Conservation (phyloP, 2,329 filamentous ascomycete genomes). For the Ascochyta viciae-villosae region DNA sequence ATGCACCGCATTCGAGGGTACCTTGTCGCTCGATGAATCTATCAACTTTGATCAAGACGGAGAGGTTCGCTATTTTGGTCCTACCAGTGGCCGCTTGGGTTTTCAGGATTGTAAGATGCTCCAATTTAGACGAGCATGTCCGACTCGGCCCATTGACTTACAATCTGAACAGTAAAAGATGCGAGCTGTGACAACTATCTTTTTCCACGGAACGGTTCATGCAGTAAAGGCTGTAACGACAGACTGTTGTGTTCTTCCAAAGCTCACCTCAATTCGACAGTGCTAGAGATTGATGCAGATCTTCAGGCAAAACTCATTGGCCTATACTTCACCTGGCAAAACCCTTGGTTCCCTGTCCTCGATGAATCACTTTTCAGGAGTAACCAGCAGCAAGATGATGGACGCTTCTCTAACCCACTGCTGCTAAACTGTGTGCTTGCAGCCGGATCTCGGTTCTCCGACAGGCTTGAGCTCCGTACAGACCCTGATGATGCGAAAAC, state of each 20-base stretch:
- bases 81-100: constrained; percentile 47
- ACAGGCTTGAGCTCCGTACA: too few species aligned
- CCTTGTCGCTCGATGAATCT: constrained; percentile 46
- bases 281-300: not conserved
- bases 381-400: too few species aligned
- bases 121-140: not conserved
- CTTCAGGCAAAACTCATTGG: too few species aligned
- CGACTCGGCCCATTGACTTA: not conserved
- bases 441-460: too few species aligned
- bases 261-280: not conserved
- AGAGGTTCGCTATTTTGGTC: constrained; percentile 49
- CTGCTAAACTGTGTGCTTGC: too few species aligned
- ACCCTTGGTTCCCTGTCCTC: too few species aligned
- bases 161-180: not conserved
- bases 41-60: constrained; percentile 47
- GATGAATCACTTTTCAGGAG: too few species aligned
- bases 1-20: constrained; percentile 32
- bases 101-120: constrained; percentile 27
- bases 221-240: not conserved
- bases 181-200: not conserved
- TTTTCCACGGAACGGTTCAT: not conserved
- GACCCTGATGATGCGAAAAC: too few species aligned
- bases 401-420: too few species aligned
- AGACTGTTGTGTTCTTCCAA: not conserved
- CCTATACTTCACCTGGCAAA: too few species aligned